These are phyloP conservation scores for Kodamaea sagamina DNA, from an alignment of 805 yeast genomes.

Conservation along the genomic window DNA sequence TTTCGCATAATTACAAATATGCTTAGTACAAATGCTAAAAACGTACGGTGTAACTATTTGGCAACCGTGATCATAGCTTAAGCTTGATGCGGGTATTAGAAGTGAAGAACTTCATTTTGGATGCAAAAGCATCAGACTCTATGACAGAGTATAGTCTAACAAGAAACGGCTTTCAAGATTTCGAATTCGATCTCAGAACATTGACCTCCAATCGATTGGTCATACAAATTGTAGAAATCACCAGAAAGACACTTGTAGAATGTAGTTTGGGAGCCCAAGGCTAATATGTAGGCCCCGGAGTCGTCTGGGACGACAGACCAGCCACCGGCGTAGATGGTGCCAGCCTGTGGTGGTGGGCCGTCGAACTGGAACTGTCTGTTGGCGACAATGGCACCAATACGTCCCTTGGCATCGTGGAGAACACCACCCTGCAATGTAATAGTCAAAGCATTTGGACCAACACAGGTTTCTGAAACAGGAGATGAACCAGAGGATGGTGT, in stretches of 20 bases:
- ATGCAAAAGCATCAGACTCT: too few relatives aligned
- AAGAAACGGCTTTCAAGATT: slow-evolving; percentile 18
- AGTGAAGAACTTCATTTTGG: too few relatives aligned
- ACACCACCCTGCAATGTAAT: slow-evolving; percentile 53
- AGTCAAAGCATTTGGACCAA: slow-evolving; percentile 44
- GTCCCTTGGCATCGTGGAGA: slow-evolving; percentile 59
- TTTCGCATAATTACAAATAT: too few relatives aligned
- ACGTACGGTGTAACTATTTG: too few relatives aligned
- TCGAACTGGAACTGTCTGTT: slow-evolving; percentile 82
- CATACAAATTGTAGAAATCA: slow-evolving; percentile 76
- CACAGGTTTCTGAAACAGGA: slow-evolving; percentile 22
- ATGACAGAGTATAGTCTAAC: too few relatives aligned
- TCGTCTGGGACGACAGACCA: slow-evolving; percentile 23
- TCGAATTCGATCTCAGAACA: slow-evolving; percentile 43
- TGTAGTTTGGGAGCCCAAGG: slow-evolving; percentile 58
- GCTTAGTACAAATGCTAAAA: too few relatives aligned
- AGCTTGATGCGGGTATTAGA: too few relatives aligned
- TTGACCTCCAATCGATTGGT: slow-evolving; percentile 58
- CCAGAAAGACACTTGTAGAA: slow-evolving; percentile 80
- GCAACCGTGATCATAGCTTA: too few relatives aligned
- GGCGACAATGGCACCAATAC: slow-evolving; percentile 78
- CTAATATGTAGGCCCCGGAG: slow-evolving; percentile 44
- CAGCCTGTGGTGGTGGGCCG: slow-evolving; percentile 78
- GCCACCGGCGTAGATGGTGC: slow-evolving; percentile 32
- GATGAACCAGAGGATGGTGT: slow-evolving; percentile 4